Evolutionary conservation across 805 yeast species (phyloP), one percentile per base, ranked within the genome.

Genomic region (Teunomyces cretensis): DNA sequence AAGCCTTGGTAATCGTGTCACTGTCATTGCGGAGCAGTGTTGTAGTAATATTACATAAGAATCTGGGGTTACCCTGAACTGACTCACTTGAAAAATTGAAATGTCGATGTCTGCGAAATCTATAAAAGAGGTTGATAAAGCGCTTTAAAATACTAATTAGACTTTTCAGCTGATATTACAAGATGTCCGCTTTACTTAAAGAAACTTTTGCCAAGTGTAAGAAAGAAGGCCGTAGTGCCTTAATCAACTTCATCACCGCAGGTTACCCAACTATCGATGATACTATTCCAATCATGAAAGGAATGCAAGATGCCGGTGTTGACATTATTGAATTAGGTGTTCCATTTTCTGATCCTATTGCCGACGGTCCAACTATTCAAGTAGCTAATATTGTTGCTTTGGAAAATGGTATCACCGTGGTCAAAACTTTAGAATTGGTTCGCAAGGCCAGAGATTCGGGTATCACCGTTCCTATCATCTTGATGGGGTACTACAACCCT

Each of bases 401-500:
- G 51, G 76, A 79, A 19, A 92, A 94, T 57, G 96, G 96, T 11
- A 80, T 90, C 48, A 84, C 89, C 26, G 82, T 89, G 51, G 62
- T 71, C 6, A 74, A 75, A 58, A 83, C 89, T 52, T 69, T 94
- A 48, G 90, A 86, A 12, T 62, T 88, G 37, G 88, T 94, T 19
- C 67, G 72, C 47, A 61, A 78, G 54, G 97, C 98, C 27, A 80
- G 99, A 70, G 70, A 67, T 4, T 78, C 75, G 28, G 98, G 99
- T 46, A 88, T 94, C 44, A 81, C 87, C 32, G 80, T 91, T 14
- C 99, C 99, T 15, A 79, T 94, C 45, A 76, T 94, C 37, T 77
- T 94, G 43, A 94, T 94, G 99, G 99, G 99, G 48, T 94, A 94
- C 78, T 94, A 89, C 72, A 94, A 94, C 69, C 99, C 99, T 12